Conservation (phyloP, 2,329 filamentous ascomycete species). For the Trichoderma aggressivum region DNA sequence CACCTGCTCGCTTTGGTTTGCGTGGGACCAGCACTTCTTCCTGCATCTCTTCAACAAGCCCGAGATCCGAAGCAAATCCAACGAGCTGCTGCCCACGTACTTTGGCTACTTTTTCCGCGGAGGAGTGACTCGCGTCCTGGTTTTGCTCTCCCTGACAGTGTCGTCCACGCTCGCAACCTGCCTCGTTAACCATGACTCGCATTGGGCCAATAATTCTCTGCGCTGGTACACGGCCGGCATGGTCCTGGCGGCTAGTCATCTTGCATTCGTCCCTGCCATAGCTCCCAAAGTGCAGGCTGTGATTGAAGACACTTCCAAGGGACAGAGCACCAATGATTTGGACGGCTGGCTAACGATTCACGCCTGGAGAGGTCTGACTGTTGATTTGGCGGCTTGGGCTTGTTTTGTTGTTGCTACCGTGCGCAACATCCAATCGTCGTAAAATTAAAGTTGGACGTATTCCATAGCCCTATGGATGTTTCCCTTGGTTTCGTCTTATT, state of each 20-base stretch:
- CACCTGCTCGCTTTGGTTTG: conserved; percentile 44
- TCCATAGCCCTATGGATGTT: too few species aligned
- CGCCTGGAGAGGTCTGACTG: not conserved
- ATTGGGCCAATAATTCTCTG: conserved; percentile 28
- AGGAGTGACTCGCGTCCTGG: conserved; percentile 34
- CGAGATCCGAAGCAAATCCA: conserved; percentile 28
- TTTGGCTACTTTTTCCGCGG: conserved; percentile 41
- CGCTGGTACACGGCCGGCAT: conserved; percentile 35
- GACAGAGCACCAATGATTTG: conserved; percentile 11
- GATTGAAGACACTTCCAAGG: conserved; percentile 26
- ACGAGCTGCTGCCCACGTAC: conserved; percentile 34
- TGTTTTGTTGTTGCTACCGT: not conserved
- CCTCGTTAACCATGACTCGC: not conserved
- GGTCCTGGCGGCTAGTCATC: conserved; percentile 31
- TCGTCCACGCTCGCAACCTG: not conserved
- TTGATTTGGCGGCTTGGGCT: conserved; percentile 2
- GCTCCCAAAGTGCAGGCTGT: conserved; percentile 32
- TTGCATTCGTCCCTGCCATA: conserved; percentile 34
- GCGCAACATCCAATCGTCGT: not conserved
- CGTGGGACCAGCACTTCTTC: conserved; percentile 44
- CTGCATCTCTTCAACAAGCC: conserved; percentile 36
- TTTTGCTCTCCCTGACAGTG: conserved; percentile 35
- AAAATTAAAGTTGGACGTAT: not conserved
- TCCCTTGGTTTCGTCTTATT: not conserved
- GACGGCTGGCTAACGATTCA: not conserved